phyloP scores from a whole-genome alignment of 352 stramenopile species.

The Pythium diclinum region DNA sequence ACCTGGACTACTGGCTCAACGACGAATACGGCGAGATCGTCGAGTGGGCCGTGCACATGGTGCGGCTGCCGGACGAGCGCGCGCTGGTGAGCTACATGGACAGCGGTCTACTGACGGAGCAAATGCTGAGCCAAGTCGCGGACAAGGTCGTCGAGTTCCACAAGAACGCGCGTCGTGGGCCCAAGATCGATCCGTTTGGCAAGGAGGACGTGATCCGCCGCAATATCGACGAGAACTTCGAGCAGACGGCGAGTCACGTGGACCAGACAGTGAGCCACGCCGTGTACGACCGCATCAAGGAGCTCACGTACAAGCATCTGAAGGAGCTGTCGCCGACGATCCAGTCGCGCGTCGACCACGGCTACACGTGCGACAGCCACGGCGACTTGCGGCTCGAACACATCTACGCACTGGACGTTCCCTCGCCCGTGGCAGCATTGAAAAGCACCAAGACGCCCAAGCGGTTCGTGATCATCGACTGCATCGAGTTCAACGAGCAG shows the following conservation, averaged over 20 bases:
- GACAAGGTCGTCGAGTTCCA: slow-evolving; percentile 56
- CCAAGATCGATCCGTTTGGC: slow-evolving; percentile 60
- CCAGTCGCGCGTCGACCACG: slow-evolving; percentile 42
- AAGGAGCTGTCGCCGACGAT: slow-evolving; percentile 41
- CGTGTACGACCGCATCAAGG: slow-evolving; percentile 51
- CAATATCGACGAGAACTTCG: slow-evolving; percentile 78
- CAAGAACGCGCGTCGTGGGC: slow-evolving; percentile 42
- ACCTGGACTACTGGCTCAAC: slow-evolving; percentile 63
- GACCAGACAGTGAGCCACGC: slow-evolving; percentile 40
- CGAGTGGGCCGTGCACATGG: slow-evolving; percentile 76
- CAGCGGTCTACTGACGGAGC: slow-evolving; percentile 30
- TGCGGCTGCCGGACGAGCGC: slow-evolving; percentile 52
- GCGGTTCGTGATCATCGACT: slow-evolving; percentile 58
- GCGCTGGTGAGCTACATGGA: slow-evolving; percentile 46
- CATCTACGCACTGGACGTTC: slow-evolving; percentile 41
- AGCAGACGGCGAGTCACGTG: slow-evolving; percentile 49
- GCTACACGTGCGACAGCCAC: slow-evolving; percentile 66
- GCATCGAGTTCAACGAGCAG: slow-evolving; percentile 81
- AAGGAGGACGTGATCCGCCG: slow-evolving; percentile 42
- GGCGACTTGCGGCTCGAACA: slow-evolving; percentile 68
- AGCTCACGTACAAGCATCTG: slow-evolving; percentile 49
- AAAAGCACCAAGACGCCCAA: slow-evolving; percentile 2
- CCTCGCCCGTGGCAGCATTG: background rate
- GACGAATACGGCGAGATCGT: slow-evolving; percentile 68
- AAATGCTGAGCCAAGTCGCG: slow-evolving; percentile 40